Conservation (phyloP, 108 stramenopile species). For the Poteriospumella lacustris region DNA sequence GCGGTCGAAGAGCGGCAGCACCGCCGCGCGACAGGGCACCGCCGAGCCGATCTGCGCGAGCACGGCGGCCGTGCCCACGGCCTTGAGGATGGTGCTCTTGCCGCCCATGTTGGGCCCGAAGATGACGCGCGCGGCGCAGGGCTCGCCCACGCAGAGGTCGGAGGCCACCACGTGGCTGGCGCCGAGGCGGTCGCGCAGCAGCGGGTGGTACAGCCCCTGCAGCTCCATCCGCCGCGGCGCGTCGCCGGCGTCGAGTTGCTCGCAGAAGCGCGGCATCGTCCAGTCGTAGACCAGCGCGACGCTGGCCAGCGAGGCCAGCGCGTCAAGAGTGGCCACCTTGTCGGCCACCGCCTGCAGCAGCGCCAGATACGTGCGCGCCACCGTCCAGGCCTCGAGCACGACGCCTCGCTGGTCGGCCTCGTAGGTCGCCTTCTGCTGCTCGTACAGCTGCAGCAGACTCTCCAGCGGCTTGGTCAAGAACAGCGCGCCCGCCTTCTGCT, state of each 20-base stretch:
- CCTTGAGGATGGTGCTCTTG: constrained; percentile 49
- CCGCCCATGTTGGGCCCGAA: constrained; percentile 57
- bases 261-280: neutral
- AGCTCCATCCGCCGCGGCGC: constrained; percentile 28
- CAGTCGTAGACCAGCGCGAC: constrained; percentile 1
- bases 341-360: neutral
- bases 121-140: constrained; percentile 32
- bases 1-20: constrained; percentile 62
- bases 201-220: constrained; percentile 36
- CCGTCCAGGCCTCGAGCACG: constrained; percentile 35
- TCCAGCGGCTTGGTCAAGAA: constrained; percentile 39
- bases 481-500: constrained; percentile 40
- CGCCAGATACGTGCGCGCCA: constrained; percentile 36
- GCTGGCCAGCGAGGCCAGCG: constrained; percentile 13
- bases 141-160: constrained; percentile 13
- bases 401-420: constrained; percentile 39
- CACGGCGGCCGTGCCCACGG: constrained; percentile 70
- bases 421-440: constrained; percentile 35
- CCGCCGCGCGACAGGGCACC: constrained; percentile 80
- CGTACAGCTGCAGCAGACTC: constrained; percentile 29
- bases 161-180: neutral
- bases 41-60: constrained; percentile 87
- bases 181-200: constrained; percentile 27
- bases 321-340: constrained; percentile 23
- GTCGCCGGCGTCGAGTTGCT: constrained; percentile 31